Conservation (phyloP, 1,284 basidiomycete genomes). For the Pterula multifida region DNA sequence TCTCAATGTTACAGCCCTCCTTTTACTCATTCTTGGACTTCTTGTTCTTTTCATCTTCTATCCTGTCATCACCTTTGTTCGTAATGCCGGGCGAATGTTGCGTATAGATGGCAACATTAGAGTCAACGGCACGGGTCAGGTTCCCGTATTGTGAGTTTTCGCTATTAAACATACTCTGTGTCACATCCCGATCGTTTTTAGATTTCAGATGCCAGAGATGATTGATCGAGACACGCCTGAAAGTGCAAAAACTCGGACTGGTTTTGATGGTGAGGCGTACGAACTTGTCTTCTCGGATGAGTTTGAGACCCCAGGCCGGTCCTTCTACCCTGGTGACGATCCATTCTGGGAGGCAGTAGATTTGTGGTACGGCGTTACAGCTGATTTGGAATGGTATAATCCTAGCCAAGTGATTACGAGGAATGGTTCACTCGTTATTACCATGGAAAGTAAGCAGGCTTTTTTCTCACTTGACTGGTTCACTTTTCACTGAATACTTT, state of each 20-base stretch:
- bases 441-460: constrained; percentile 33
- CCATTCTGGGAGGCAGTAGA: constrained; percentile 64
- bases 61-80: constrained; percentile 55
- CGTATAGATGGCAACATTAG: constrained; percentile 52
- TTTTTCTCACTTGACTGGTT: background rate
- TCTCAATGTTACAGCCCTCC: constrained; percentile 43
- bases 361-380: constrained; percentile 54
- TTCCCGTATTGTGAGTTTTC: constrained; percentile 17
- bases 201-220: constrained; percentile 43
- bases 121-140: constrained; percentile 57
- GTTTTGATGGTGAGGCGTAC: constrained; percentile 55
- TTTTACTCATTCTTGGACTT: constrained; percentile 33
- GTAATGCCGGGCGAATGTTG: constrained; percentile 30
- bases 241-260: constrained; percentile 41
- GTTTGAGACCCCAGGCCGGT: constrained; percentile 44
- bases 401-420: constrained; percentile 64
- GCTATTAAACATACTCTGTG: constrained; percentile 7
- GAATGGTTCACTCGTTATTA: constrained; percentile 62
- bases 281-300: constrained; percentile 76
- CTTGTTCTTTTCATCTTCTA: constrained; percentile 67
- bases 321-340: constrained; percentile 35
- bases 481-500: too few relatives aligned
- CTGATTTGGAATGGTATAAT: constrained; percentile 70
- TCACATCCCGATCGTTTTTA: constrained; percentile 11
- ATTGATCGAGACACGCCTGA: constrained; percentile 62